Conservation (phyloP, 2,329 filamentous ascomycete genomes). For the Coniochaeta ligniaria region DNA sequence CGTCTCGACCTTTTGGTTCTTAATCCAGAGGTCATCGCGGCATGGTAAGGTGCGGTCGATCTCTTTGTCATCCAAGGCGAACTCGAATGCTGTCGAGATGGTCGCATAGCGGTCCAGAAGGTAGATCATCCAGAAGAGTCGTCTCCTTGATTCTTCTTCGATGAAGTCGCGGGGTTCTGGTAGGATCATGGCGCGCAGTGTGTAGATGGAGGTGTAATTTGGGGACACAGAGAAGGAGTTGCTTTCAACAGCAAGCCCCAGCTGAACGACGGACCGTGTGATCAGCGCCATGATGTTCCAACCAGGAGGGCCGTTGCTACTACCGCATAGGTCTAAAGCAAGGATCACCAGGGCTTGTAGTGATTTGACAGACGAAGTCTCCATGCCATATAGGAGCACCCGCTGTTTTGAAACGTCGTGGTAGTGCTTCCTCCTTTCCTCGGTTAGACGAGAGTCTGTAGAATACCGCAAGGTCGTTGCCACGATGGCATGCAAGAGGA, state of each 20-base stretch:
- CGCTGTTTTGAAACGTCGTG: slow-evolving; percentile 78
- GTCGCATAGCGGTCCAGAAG: slow-evolving; percentile 85
- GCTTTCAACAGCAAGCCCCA: slow-evolving; percentile 77
- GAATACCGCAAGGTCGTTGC: slow-evolving; percentile 83
- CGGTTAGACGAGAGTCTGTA: slow-evolving; percentile 65
- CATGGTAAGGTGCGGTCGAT: slow-evolving; percentile 84
- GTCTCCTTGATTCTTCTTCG: slow-evolving; percentile 77
- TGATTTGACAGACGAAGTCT: slow-evolving; percentile 83
- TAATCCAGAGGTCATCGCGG: slow-evolving; percentile 77
- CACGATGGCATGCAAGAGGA: slow-evolving; percentile 81
- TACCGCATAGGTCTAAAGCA: slow-evolving; percentile 76
- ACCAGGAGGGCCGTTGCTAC: slow-evolving; percentile 81
- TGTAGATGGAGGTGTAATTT: slow-evolving; percentile 80
- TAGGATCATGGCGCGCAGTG: slow-evolving; percentile 74
- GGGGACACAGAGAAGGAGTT: slow-evolving; percentile 74
- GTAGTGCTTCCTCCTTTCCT: slow-evolving; percentile 66
- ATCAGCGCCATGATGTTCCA: slow-evolving; percentile 91
- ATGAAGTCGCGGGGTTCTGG: slow-evolving; percentile 80
- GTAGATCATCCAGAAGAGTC: slow-evolving; percentile 93
- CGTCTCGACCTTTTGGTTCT: slow-evolving; percentile 78
- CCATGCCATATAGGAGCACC: slow-evolving; percentile 79
- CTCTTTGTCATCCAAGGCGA: slow-evolving; percentile 81
- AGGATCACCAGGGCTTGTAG: slow-evolving; percentile 83
- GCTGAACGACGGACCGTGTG: slow-evolving; percentile 79
- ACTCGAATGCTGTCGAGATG: slow-evolving; percentile 86